Base-by-base conservation (phyloP, 2,329 filamentous ascomycete genomes). In the Alternaria angustiovoidea region DNA sequence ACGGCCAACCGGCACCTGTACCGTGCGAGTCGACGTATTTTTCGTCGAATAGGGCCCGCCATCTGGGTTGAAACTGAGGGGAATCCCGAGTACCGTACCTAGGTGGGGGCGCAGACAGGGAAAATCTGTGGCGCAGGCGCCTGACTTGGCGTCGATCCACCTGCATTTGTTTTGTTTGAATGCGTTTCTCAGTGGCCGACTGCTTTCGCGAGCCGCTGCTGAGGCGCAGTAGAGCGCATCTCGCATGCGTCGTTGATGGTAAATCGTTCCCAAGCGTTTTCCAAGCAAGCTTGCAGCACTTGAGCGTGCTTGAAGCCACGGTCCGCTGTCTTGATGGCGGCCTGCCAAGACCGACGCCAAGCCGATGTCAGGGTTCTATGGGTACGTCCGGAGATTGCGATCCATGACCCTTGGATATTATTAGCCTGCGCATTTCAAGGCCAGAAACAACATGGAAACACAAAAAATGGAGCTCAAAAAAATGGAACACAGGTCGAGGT, bases 261-360 rank as follows among this genome's bases (percentile, higher is more conserved):
- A 1, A 1, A 16, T 20, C n/a, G 42, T 48, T 42, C 28, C 46
- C 59, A 65, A 66, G 64, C 60, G 43, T 66, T 63, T 63, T 52
- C 64, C 62, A 66, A 65, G 59, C 48, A 57, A 46, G 57, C 57
- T 63, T 59, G 44, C 52, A 36, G 38, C 39, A 54, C 57, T 63
- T 59, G 48, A 36, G 34, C 39, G 61, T 63, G 54, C 62, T 64
- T 55, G 51, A 57, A 14, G 34, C n/a, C 28, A 26, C 32, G 38
- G 24, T 30, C 30, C 30, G 20, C 43, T 16, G 54, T 32, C 64
- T 59, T 64, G 59, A 57, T 43, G 32, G 42, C 57, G 12, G 20
- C 9, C 30, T 54, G 61, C 65, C 63, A 63, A 67, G 65, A 22
- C 54, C 54, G 58, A 14, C 18, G 54, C 39, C 32, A 55, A 54